A percentile compares a stretch with the other conserved stretches of the same genome.
Evolutionary conservation across 169 alveolate genomes (phyloP).

Genomic region (Plasmodium reichenowi): DNA sequence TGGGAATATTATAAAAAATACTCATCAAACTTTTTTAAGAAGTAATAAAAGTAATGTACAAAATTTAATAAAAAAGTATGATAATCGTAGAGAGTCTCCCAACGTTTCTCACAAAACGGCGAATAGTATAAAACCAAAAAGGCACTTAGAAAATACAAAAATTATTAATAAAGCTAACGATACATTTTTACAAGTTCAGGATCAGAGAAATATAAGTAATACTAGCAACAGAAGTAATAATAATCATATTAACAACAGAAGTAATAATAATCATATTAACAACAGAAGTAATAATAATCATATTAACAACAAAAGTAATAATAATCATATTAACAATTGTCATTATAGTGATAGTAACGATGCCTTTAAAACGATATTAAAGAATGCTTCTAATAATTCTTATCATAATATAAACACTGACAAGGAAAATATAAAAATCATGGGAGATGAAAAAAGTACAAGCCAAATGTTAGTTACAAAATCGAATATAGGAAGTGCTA

Average conservation of each 20-base stretch:
- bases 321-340: too few species aligned
- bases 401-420: not conserved
- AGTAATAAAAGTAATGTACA: slow-evolving; percentile 38
- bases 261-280: too few species aligned
- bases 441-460: slow-evolving; percentile 15
- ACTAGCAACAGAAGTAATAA: too few species aligned
- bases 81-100: slow-evolving; percentile 5
- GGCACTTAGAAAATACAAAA: not conserved
- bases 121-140: not conserved
- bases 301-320: too few species aligned
- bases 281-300: too few species aligned
- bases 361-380: too few species aligned
- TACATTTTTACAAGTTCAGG: too few species aligned
- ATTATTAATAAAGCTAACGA: too few species aligned
- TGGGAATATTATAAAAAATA: not conserved
- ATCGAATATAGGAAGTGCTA: slow-evolving; percentile 5
- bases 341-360: too few species aligned
- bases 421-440: slow-evolving; percentile 16
- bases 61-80: slow-evolving; percentile 41
- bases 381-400: too few species aligned
- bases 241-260: too few species aligned
- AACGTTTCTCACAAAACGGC: not conserved
- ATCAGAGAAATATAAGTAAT: too few species aligned
- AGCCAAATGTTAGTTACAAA: slow-evolving; percentile 9
- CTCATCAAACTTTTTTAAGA: slow-evolving; percentile 20